Evolutionary conservation across 2,329 filamentous ascomycete genomes (phyloP), one percentile per base, ranked within the genome.

Genomic region (Chaetomiaceae sp.): DNA sequence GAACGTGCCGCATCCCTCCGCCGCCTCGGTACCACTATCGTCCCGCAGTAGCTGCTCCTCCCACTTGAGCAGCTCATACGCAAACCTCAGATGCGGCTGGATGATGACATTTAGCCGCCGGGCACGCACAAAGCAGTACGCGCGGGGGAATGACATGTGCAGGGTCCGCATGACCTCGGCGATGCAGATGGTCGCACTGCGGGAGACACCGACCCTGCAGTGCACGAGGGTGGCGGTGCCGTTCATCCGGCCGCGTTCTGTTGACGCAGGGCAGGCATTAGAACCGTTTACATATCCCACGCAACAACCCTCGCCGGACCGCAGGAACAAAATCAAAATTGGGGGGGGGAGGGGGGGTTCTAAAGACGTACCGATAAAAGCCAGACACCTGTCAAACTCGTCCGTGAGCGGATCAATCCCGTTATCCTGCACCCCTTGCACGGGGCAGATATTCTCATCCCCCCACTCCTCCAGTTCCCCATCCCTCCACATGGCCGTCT

Each of bases 111-210:
- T 99, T 42, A 99, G 75, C 54, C 93, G 79, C 47, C 93, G 81
- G 17, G 93, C 93, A 27, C 93, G 85, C 33, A 99, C 93, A 67
- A 92, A 97, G 68, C 93, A 97, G 69, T 99, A 99, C 53, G 93
- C 93, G 49, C 88, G 81, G 12, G 93, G 90, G 61, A 97, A 92
- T 0, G 89, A 93, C 58, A 96, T 72, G 19, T 82, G 77, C 60
- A 89, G 70, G 21, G 85, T 77, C 31, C 85, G 83, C 93, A 99
- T 99, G 31, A 97, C 89, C 68, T 97, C 91, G n/a, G 93, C 93
- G 62, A 99, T 99, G 66, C 93, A 97, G 55, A 99, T 96, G 2
- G 92, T 99, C 12, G 93, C 93, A 56, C 89, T 96, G 45, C 93
- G 82, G 44, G 91, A 96, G 48, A 99, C 93, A 42, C 93, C 93